These are phyloP conservation scores for Amaranthus tricolor DNA, from an alignment of 179 eudicot species.

Conservation along the genomic window DNA sequence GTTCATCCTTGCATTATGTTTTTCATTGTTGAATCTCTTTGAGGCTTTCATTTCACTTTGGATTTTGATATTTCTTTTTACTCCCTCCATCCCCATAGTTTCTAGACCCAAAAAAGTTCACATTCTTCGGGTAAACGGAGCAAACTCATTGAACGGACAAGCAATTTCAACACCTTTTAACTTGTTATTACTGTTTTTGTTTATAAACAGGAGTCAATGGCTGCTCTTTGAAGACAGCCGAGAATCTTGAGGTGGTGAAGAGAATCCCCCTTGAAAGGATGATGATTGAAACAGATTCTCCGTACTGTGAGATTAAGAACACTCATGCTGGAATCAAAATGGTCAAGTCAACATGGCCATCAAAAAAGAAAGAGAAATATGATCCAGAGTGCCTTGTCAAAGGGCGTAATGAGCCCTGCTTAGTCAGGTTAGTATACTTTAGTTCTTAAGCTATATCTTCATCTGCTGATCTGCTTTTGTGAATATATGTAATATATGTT, in stretches of 20 bases:
- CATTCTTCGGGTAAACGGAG: too few species aligned
- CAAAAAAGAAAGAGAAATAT: slow-evolving; percentile 95
- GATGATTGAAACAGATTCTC: slow-evolving; percentile 99
- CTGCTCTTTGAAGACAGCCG: slow-evolving; percentile 83
- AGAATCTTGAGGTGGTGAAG: slow-evolving; percentile 84
- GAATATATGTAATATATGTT: not conserved
- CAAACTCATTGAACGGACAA: not conserved
- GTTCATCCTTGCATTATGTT: too few species aligned
- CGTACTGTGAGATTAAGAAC: slow-evolving; percentile 96
- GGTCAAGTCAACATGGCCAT: slow-evolving; percentile 82
- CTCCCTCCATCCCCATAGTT: too few species aligned
- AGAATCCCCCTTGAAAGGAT: slow-evolving; percentile 80
- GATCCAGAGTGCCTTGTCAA: slow-evolving; percentile 80
- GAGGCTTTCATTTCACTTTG: too few species aligned
- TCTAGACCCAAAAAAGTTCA: too few species aligned
- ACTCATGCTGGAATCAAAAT: slow-evolving; percentile 88
- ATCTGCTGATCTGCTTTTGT: not conserved
- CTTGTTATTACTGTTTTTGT: slow-evolving; percentile 1
- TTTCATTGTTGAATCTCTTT: too few species aligned
- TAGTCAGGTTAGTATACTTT: slow-evolving; percentile 62
- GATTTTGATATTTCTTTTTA: not conserved
- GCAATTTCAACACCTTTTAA: not conserved
- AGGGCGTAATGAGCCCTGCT: slow-evolving; percentile 97
- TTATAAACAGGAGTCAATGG: slow-evolving; percentile 74
- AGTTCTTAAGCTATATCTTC: not conserved